Percentiles rank a stretch among this genome's conserved stretches.
phyloP scores from a whole-genome alignment of 2,329 filamentous ascomycete species.

The Pseudogymnoascus sp. region DNA sequence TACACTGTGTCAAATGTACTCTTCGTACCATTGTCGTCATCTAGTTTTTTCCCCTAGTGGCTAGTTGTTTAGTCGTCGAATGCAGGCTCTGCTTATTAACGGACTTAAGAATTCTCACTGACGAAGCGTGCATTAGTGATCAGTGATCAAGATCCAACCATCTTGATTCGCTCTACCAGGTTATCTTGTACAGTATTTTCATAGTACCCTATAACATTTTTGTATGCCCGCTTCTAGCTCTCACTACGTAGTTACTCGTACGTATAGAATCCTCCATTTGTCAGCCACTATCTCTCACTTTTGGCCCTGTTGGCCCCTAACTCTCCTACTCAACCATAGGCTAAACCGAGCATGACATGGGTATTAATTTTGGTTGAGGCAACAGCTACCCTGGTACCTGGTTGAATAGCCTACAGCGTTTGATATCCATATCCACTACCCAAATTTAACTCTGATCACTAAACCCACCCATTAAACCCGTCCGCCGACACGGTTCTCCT shows the following conservation, averaged over 20 bases:
- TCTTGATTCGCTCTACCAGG: neutral
- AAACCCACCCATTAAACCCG: neutral
- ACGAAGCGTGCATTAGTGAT: neutral
- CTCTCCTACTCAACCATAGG: neutral
- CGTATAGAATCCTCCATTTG: neutral
- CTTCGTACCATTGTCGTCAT: neutral
- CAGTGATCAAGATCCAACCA: neutral
- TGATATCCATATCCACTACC: neutral
- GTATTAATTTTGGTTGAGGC: neutral
- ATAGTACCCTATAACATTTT: neutral
- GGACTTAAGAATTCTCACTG: neutral
- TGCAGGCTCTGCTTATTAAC: neutral
- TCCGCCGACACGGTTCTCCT: neutral
- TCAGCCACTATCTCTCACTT: neutral
- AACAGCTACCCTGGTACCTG: slow-evolving; percentile 1
- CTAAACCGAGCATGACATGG: neutral
- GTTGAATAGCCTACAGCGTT: neutral
- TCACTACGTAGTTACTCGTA: neutral
- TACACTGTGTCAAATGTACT: neutral
- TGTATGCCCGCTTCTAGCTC: neutral
- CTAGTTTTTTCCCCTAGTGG: neutral
- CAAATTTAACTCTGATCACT: neutral
- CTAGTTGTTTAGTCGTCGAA: neutral
- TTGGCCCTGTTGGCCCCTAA: neutral
- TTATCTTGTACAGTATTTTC: neutral